These are phyloP conservation scores for Solanum tarapatanum DNA, from an alignment of 257 asterid species.

Conservation along the genomic window DNA sequence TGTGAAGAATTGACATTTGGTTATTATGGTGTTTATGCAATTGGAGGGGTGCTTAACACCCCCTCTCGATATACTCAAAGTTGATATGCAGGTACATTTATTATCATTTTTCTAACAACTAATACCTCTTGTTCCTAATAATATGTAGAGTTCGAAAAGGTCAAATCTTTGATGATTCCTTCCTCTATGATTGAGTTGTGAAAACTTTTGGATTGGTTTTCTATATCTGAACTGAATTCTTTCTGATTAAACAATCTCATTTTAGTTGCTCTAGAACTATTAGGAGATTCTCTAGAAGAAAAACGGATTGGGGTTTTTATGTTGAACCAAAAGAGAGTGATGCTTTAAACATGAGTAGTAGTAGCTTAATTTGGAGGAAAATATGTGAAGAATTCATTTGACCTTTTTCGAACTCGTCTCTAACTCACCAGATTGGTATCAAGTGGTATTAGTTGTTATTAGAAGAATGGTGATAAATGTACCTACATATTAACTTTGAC, in stretches of 20 bases:
- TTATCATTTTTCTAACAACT: not conserved
- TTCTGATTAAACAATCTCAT: not conserved
- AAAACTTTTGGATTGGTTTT: not conserved
- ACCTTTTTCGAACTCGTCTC: not conserved
- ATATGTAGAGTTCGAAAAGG: not conserved
- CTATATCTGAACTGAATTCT: not conserved
- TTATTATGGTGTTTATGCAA: no score
- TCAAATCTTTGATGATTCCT: not conserved
- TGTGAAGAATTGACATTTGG: no score
- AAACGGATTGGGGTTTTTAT: not conserved
- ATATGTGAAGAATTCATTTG: slow-evolving; percentile 11
- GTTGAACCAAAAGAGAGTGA: not conserved
- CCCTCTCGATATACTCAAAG: not conserved
- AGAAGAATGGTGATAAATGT: not conserved
- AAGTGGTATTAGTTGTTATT: not conserved
- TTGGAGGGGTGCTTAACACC: not conserved
- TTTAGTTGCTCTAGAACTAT: not conserved
- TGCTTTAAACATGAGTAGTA: not conserved
- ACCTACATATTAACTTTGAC: slow-evolving; percentile 42
- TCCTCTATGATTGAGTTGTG: not conserved
- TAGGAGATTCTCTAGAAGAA: not conserved
- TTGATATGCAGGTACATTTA: slow-evolving; percentile 24
- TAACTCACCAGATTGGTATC: not conserved
- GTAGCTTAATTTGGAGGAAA: not conserved
- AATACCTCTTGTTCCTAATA: not conserved